Evolutionary conservation across 2,329 filamentous ascomycete genomes (phyloP), one percentile per base, ranked within the genome.

Genomic region (Pseudogymnoascus sp.): DNA sequence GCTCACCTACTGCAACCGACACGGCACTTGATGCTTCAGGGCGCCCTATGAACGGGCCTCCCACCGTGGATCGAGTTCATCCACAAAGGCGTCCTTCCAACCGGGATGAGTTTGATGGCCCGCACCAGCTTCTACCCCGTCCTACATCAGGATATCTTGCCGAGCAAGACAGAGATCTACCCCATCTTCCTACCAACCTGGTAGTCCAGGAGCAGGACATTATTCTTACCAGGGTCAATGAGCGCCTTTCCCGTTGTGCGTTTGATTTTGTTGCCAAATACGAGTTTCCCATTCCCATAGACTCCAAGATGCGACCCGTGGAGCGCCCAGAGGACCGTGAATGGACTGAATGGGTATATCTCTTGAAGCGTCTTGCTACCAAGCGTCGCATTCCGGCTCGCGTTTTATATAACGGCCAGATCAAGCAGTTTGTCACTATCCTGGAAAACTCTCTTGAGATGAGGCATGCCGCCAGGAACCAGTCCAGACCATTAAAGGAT

Each of bases 261-360:
- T 95, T 89, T 80, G 90, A 95, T 76, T 95, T 95, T 75, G 87
- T 95, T 70, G 91, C 91, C 69, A 92, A 91, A 75, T 94, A 94
- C 74, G 90, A 93, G 75, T 95, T 95, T 72, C 91, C 91, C 10
- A 92, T 95, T 68, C 91, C 91, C 9, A 76, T 94, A 69, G 68
- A 69, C 63, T 69, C 68, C 74, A 89, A 93, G 73, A 92, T 92
- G 83, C 84, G 90, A 68, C 87, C 88, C 62, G 82, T 92, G 61
- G 86, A 89, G 72, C 79, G 86, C 51, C 85, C 90, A 33, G 85
- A 87, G 70, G 90, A 92, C 75, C 83, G 90, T 65, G 91, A 94
- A 74, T 95, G 91, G 91, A 93, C 90, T 51, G 91, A 95, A 76
- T 95, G 91, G 91, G 91, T 93, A 62, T 91, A 92, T 74, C 82